phyloP scores from a whole-genome alignment of 805 yeast species.

The Starmerella davenportii region DNA sequence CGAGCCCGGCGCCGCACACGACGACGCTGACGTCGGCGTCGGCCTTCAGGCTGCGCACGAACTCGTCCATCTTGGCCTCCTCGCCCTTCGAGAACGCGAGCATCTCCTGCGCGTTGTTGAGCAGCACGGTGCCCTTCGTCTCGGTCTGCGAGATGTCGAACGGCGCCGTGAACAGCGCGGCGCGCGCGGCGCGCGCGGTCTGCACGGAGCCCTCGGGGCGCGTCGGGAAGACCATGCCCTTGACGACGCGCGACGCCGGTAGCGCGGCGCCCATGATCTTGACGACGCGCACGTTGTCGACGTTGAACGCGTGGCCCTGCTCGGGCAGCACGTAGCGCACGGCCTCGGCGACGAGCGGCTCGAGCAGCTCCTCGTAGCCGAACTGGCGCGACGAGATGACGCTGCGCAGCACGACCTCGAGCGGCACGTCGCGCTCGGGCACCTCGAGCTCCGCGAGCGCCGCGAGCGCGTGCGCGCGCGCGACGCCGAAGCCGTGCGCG shows the following conservation, averaged over 20 bases:
- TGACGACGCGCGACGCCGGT: conserved; percentile 55
- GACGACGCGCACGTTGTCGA: conserved; percentile 86
- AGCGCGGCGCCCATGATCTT: conserved; percentile 88
- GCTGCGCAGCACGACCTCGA: conserved; percentile 7
- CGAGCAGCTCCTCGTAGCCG: conserved; percentile 64
- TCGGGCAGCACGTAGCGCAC: conserved; percentile 60
- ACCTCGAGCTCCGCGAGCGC: conserved; percentile 39
- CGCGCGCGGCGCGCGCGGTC: conserved; percentile 45
- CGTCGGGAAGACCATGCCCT: conserved; percentile 96
- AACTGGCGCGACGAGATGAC: conserved; percentile 88
- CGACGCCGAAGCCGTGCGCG: conserved; percentile 79
- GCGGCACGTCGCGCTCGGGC: conserved; percentile 35
- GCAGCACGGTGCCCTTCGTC: conserved; percentile 89
- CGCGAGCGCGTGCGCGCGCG: conserved; percentile 54
- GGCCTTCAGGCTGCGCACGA: conserved; percentile 53
- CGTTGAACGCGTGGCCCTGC: conserved; percentile 50
- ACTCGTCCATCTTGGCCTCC: conserved; percentile 76
- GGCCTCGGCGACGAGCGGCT: conserved; percentile 70
- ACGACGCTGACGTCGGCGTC: conserved; percentile 78
- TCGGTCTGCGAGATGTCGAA: conserved; percentile 92
- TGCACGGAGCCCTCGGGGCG: conserved; percentile 86
- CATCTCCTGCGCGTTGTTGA: conserved; percentile 95
- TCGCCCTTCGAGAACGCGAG: conserved; percentile 90
- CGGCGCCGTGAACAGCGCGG: conserved; percentile 85
- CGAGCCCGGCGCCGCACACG: conserved; percentile 85